Evolutionary conservation across 257 asterid species (phyloP), one percentile per base, ranked within the genome.

Genomic region (Petunia axillaris): DNA sequence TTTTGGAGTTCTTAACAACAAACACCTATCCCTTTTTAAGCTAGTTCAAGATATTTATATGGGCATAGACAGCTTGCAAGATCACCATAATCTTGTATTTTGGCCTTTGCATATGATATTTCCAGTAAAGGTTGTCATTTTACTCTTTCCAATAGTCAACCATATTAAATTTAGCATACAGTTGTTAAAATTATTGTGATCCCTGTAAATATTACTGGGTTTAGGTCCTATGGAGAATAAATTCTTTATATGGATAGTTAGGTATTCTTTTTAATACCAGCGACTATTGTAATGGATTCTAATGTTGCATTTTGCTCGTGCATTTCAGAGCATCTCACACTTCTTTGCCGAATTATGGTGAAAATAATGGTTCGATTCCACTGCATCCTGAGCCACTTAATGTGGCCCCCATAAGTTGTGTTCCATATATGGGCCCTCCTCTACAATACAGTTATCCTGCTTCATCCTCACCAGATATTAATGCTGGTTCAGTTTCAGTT

Each of bases 351-450:
- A 75, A 76, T 59, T 37, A 48, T 79, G 79, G 65, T 10, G 85
- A 57, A 78, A 82, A 53, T 25, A 86, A 88, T 79, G 88, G 88
- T 73, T 59, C 79, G 9, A 50, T 36, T 15, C 80, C 82, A 0
- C 59, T 81, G 66, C 65, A 85, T 68, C 81, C 85, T 10, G 67
- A 44, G 70, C 81, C 79, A 46, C 75, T 86, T 66, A 82, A 81
- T 54, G 91, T 84, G 62, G 25, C 59, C 37, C 89, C 91, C 54
- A 83, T 88, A 39, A 83, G 73, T n/a, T 75, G 82, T 83, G 79
- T 86, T 53, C 89, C 89, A 4, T 84, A 78, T 53, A 77, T 83
- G 2, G 87, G 87, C 53, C 87, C 87, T 60, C 80, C 82, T 52
- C 81, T 85, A 6, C 81, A 80, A 7, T 66, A 59, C 53, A 8